A percentile compares a stretch with the other conserved stretches of the same genome.
These are phyloP conservation scores for Pinus taeda DNA, from an alignment of 75 land plant genomes.

Conservation along the genomic window DNA sequence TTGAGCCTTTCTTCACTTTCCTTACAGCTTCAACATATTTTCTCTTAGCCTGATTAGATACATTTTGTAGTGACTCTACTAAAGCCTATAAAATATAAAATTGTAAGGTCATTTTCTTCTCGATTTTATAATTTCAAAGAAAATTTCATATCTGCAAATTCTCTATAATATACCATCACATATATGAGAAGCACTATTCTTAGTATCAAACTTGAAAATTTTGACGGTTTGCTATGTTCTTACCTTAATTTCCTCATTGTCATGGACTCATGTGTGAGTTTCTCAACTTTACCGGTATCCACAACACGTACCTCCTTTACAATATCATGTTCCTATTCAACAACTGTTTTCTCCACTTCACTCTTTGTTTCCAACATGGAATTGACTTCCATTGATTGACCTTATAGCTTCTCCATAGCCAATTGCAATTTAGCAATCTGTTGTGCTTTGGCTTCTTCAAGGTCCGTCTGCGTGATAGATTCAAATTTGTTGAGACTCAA, in stretches of 20 bases:
- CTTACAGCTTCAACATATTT: slow-evolving; percentile 35
- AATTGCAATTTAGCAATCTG: slow-evolving; percentile 75
- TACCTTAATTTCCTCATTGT: slow-evolving; percentile 72
- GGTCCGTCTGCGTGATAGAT: slow-evolving; percentile 54
- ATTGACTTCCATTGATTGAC: slow-evolving; percentile 55
- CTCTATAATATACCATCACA: neutral
- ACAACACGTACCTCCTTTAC: slow-evolving; percentile 64
- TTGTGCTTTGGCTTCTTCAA: slow-evolving; percentile 82
- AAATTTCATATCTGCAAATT: neutral
- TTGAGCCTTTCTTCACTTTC: slow-evolving; percentile 41
- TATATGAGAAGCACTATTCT: neutral
- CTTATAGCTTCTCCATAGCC: slow-evolving; percentile 55
- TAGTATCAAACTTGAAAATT: neutral
- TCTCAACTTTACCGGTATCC: slow-evolving; percentile 55
- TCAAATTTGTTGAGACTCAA: neutral
- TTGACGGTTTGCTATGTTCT: neutral
- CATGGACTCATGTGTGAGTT: slow-evolving; percentile 45
- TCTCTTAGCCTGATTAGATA: slow-evolving; percentile 49
- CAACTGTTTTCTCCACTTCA: slow-evolving; percentile 58
- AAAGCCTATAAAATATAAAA: slow-evolving; percentile 26
- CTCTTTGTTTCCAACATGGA: slow-evolving; percentile 45
- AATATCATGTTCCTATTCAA: slow-evolving; percentile 71
- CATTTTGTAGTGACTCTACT: slow-evolving; percentile 36
- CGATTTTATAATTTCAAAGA: neutral
- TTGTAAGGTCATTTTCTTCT: neutral